Evolutionary conservation across 176 grass and related monocot species (phyloP).

Genomic region (Pharus latifolius): DNA sequence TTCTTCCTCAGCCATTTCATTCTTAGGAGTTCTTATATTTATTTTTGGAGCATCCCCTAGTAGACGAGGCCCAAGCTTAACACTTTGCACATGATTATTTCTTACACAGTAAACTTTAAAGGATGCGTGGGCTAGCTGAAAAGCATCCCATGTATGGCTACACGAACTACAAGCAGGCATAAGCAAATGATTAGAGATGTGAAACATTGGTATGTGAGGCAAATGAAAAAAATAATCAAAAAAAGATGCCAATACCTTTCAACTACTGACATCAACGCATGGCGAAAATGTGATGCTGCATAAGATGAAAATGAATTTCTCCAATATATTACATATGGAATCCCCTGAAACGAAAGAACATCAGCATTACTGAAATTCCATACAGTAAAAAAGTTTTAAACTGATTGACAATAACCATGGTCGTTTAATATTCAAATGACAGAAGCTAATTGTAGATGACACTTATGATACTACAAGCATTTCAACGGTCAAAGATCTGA

Average conservation of each 20-base stretch:
- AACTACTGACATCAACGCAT: slow-evolving; percentile 82
- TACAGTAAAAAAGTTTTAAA: background rate
- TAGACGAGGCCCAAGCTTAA: slow-evolving; percentile 75
- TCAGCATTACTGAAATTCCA: background rate
- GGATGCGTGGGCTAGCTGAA: slow-evolving; percentile 96
- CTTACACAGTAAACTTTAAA: slow-evolving; percentile 71
- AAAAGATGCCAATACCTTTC: slow-evolving; percentile 58
- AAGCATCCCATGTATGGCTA: slow-evolving; percentile 98
- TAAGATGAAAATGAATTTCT: slow-evolving; percentile 81
- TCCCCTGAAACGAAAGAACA: slow-evolving; percentile 54
- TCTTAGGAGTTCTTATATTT: slow-evolving; percentile 51
- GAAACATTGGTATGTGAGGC: background rate
- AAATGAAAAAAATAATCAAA: slow-evolving; percentile 10
- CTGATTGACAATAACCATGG: background rate
- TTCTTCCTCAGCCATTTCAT: slow-evolving; percentile 46
- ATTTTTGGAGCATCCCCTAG: slow-evolving; percentile 90
- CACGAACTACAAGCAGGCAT: slow-evolving; percentile 57
- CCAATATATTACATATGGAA: slow-evolving; percentile 99
- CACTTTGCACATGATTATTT: slow-evolving; percentile 76
- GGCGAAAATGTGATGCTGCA: slow-evolving; percentile 87
- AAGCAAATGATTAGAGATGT: slow-evolving; percentile 5
- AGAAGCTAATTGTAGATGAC: background rate
- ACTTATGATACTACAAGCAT: background rate
- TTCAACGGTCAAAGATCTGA: background rate
- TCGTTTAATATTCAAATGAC: background rate